Percentiles rank a stretch among this genome's conserved stretches.
Evolutionary conservation across 306 rosid genomes (phyloP).

Genomic region (Acmispon strigosus): DNA sequence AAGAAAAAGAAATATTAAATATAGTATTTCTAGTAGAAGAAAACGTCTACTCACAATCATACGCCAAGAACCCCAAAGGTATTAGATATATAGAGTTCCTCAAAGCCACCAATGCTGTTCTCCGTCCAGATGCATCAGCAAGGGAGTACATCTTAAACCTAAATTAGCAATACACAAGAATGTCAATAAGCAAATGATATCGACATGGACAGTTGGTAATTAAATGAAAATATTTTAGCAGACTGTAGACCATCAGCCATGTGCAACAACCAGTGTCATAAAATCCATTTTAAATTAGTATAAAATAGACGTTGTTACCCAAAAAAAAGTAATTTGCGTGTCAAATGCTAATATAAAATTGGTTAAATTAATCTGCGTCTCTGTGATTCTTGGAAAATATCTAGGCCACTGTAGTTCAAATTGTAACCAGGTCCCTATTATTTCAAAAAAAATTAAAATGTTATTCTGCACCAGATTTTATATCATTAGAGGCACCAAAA

Average conservation of each 20-base stretch:
- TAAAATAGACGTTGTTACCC: background rate
- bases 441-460: background rate
- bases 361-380: background rate
- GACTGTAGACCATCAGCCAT: background rate
- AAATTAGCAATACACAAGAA: constrained; percentile 18
- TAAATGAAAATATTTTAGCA: background rate
- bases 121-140: constrained; percentile 71
- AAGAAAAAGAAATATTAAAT: background rate
- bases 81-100: constrained; percentile 79
- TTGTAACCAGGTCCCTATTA: background rate
- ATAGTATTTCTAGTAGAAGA: background rate
- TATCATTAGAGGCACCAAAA: background rate
- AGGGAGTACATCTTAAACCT: constrained; percentile 95
- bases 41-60: constrained; percentile 73
- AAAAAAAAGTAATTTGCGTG: background rate
- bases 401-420: background rate
- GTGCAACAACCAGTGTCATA: constrained; percentile 1
- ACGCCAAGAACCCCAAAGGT: constrained; percentile 93
- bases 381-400: background rate
- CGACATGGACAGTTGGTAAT: background rate
- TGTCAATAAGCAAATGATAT: background rate
- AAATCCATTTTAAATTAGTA: background rate
- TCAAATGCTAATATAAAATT: background rate
- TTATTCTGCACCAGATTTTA: background rate
- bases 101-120: constrained; percentile 81